Conservation (phyloP, 2,329 filamentous ascomycete genomes). For the Colletotrichum endophyticum region DNA sequence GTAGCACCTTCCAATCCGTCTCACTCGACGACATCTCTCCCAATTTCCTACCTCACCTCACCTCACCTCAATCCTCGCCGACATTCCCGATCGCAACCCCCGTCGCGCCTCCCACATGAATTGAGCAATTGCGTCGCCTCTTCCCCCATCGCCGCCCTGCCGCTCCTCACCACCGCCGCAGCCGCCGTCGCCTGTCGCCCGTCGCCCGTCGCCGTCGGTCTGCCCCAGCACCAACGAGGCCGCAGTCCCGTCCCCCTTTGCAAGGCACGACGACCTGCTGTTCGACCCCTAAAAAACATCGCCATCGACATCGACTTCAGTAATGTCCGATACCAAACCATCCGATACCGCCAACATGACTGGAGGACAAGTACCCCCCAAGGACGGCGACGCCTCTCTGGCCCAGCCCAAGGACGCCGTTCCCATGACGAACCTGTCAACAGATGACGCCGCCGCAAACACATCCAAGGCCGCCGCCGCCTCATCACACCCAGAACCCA, state of each 20-base stretch:
- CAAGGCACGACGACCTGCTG: constrained; percentile 14
- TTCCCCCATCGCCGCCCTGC: neutral
- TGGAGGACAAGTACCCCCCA: constrained; percentile 27
- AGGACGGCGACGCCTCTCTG: constrained; percentile 29
- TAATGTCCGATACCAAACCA: constrained; percentile 23
- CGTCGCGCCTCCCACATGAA: constrained; percentile 2
- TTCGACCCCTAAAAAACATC: constrained; percentile 22
- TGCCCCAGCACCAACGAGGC: constrained; percentile 23
- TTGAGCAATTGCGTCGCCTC: constrained; percentile 8
- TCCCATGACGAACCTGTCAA: constrained; percentile 37
- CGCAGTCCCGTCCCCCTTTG: constrained; percentile 24
- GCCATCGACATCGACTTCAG: constrained; percentile 19
- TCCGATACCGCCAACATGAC: constrained; percentile 35
- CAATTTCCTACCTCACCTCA: neutral
- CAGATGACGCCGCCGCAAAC: constrained; percentile 10
- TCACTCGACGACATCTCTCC: constrained; percentile 5
- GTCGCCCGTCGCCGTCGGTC: neutral
- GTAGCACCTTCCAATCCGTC: constrained; percentile 13
- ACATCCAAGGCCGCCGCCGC: constrained; percentile 4
- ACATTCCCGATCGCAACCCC: neutral
- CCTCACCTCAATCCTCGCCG: neutral
- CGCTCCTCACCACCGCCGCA: neutral
- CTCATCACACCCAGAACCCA: neutral
- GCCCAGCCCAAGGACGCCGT: constrained; percentile 41
- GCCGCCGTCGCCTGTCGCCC: neutral